Percentiles rank a stretch among this genome's conserved stretches.
These are phyloP conservation scores for Leccinum sublutescens DNA, from an alignment of 768 basidiomycete genomes.

Conservation along the genomic window DNA sequence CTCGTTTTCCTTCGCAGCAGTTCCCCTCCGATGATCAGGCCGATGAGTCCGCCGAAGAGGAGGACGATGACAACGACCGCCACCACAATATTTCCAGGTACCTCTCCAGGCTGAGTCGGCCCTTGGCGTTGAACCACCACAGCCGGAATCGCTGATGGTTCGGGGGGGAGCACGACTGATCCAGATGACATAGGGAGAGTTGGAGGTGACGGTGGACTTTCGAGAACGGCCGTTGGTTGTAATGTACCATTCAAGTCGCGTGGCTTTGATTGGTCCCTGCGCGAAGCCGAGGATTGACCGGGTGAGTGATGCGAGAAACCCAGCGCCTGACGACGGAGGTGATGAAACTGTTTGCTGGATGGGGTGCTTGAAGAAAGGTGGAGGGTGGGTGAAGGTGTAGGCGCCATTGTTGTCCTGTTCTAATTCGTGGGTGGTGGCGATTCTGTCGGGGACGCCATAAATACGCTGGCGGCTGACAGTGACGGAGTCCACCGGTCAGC, in stretches of 20 bases:
- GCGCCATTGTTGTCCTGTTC: constrained; percentile 20
- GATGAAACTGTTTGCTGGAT: constrained; percentile 10
- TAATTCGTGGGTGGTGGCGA: neutral
- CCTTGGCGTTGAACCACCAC: constrained; percentile 1
- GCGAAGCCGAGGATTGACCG: neutral
- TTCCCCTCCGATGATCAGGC: constrained; percentile 28
- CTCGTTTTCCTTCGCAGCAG: constrained; percentile 22
- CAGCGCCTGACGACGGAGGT: constrained; percentile 16
- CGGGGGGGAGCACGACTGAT: constrained; percentile 5
- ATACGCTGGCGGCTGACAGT: constrained; percentile 26
- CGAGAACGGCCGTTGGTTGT: constrained; percentile 9
- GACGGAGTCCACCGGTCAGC: constrained; percentile 15
- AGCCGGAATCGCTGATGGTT: constrained; percentile 5
- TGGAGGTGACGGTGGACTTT: constrained; percentile 2
- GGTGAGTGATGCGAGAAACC: constrained; percentile 4
- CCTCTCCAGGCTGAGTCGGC: constrained; percentile 3
- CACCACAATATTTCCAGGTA: constrained; percentile 22
- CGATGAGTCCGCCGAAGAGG: constrained; percentile 27
- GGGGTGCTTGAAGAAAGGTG: constrained; percentile 1
- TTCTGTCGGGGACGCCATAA: constrained; percentile 17
- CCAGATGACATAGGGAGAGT: constrained; percentile 5
- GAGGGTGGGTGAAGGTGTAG: constrained; percentile 12
- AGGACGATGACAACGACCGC: constrained; percentile 25
- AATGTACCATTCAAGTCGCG: constrained; percentile 5
- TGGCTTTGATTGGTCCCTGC: constrained; percentile 1